phyloP scores from a whole-genome alignment of 345 rosid species.

The Eucalyptus guilfoylei region DNA sequence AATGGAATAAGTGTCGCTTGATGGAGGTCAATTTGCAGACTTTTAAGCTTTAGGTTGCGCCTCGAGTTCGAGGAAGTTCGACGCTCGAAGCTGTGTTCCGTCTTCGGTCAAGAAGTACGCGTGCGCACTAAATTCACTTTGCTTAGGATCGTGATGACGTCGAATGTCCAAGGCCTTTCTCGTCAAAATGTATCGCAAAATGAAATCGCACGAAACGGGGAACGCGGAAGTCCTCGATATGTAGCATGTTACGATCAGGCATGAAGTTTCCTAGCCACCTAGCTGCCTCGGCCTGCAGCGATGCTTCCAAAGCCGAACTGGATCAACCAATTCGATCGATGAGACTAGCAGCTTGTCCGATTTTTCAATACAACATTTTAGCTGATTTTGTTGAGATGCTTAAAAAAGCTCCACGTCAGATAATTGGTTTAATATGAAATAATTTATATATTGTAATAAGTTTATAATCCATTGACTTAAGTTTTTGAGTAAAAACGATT shows the following conservation, averaged over 20 bases:
- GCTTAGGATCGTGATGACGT: not conserved
- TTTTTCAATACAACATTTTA: too few species aligned
- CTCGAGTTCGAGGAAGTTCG: not conserved
- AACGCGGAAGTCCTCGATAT: too few species aligned
- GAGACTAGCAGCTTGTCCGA: not conserved
- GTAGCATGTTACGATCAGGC: not conserved
- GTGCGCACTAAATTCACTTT: not conserved
- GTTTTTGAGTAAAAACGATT: too few species aligned
- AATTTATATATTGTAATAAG: fast-evolving
- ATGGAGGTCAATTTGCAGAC: not conserved
- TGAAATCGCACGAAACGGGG: too few species aligned
- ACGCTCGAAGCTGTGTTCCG: not conserved
- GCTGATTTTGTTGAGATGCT: too few species aligned
- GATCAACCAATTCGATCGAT: not conserved
- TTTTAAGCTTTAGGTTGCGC: not conserved
- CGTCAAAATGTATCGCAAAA: not conserved
- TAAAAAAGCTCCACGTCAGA: fast-evolving
- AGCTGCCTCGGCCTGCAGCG: not conserved
- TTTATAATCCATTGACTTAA: too few species aligned
- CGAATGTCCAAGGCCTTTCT: not conserved
- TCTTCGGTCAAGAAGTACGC: not conserved
- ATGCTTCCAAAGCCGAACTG: not conserved
- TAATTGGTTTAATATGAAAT: too few species aligned
- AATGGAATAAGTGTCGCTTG: not conserved
- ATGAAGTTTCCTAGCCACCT: not conserved